These are phyloP conservation scores for Schizophyllum amplum DNA, from an alignment of 1,284 basidiomycete genomes.

Conservation along the genomic window DNA sequence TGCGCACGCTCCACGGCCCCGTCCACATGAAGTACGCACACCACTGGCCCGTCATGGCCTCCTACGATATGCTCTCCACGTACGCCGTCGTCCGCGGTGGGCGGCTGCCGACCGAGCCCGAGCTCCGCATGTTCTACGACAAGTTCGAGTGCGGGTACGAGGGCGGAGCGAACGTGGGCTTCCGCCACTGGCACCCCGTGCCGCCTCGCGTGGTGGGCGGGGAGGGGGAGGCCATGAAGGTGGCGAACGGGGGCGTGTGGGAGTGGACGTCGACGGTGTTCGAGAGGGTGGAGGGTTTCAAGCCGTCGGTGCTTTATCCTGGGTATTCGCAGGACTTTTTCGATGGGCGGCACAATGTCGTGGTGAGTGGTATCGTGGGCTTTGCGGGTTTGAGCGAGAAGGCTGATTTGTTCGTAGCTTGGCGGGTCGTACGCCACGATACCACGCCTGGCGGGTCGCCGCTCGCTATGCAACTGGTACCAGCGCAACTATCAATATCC, in stretches of 20 bases:
- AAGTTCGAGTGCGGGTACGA: constrained; percentile 61
- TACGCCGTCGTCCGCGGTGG: constrained; percentile 85
- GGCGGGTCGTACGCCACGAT: constrained; percentile 89
- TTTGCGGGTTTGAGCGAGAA: no score
- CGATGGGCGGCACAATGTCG: constrained; percentile 76
- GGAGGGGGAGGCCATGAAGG: constrained; percentile 37
- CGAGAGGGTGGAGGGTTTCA: constrained; percentile 68
- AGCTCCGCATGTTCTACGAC: constrained; percentile 75
- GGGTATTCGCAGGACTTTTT: constrained; percentile 91
- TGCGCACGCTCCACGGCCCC: constrained; percentile 85
- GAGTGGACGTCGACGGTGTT: constrained; percentile 91
- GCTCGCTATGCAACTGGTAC: constrained; percentile 80
- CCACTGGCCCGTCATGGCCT: constrained; percentile 84
- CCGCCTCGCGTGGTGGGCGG: constrained; percentile 43
- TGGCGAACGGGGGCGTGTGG: constrained; percentile 94
- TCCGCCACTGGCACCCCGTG: constrained; percentile 90
- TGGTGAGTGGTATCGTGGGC: constrained; percentile 57
- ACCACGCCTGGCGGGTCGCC: constrained; percentile 64
- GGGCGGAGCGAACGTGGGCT: constrained; percentile 77
- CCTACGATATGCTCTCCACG: constrained; percentile 70
- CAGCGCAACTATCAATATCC: constrained; percentile 40
- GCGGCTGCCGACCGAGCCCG: constrained; percentile 84
- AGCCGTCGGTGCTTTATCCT: constrained; percentile 73
- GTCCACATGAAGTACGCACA: constrained; percentile 69
- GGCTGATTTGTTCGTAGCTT: constrained; percentile 39